phyloP scores from a whole-genome alignment of 139 green algal genomes.

The Nannochloris sp. region DNA sequence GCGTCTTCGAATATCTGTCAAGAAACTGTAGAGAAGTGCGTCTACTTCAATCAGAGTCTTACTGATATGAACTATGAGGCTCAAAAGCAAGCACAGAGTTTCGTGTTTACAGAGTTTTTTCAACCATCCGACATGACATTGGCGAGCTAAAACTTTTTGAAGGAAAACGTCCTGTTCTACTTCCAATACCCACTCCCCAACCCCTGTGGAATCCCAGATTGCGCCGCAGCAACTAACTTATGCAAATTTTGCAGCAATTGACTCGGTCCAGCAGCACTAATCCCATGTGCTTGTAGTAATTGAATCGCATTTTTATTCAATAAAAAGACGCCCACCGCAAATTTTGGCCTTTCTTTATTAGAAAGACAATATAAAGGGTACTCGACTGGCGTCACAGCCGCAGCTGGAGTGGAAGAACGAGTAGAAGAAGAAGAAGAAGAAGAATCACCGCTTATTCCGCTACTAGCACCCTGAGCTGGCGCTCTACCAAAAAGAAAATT shows the following conservation, averaged over 20 bases:
- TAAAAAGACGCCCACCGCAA: constrained; percentile 62
- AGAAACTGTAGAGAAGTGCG: too few relatives aligned
- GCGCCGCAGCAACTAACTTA: constrained; percentile 41
- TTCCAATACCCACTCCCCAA: background rate
- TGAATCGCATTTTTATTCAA: constrained; percentile 71
- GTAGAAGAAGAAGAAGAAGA: background rate
- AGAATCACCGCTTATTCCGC: background rate
- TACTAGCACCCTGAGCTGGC: background rate
- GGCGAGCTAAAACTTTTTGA: too few relatives aligned
- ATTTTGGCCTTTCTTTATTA: constrained; percentile 46
- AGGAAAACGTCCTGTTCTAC: too few relatives aligned
- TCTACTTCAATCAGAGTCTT: too few relatives aligned
- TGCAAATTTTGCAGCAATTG: constrained; percentile 55
- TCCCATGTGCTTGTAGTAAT: constrained; percentile 55
- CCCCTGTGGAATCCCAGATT: constrained; percentile 26
- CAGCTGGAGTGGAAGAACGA: too few relatives aligned
- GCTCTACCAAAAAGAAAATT: background rate
- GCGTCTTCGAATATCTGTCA: too few relatives aligned
- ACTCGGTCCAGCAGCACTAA: constrained; percentile 42
- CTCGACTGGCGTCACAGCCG: background rate
- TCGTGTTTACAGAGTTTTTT: too few relatives aligned
- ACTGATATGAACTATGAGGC: too few relatives aligned
- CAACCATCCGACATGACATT: too few relatives aligned
- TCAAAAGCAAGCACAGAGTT: too few relatives aligned
- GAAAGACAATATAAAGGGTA: constrained; percentile 56